phyloP scores from a whole-genome alignment of 2,329 filamentous ascomycete species.

The Akanthomyces muscarius region DNA sequence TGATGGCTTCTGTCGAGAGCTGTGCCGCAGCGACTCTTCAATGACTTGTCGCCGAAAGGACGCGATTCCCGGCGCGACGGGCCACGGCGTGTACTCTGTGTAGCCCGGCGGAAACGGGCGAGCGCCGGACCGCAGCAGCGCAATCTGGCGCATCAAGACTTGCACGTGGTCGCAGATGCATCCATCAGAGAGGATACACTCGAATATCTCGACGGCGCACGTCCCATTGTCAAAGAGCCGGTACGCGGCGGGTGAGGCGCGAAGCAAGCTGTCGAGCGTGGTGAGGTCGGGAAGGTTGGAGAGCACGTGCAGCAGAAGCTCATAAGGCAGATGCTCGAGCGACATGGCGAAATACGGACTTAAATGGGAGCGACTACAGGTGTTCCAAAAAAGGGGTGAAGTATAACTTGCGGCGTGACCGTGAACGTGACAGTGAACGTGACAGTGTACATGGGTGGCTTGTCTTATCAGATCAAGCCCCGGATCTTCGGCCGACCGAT shows the following conservation, averaged over 20 bases:
- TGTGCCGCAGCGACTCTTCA: slow-evolving; percentile 9
- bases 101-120: slow-evolving; percentile 11
- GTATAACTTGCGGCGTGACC: neutral
- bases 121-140: slow-evolving; percentile 2
- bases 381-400: neutral
- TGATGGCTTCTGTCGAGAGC: slow-evolving; percentile 1
- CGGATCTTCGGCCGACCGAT: slow-evolving; percentile 4
- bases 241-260: slow-evolving; percentile 7
- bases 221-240: neutral
- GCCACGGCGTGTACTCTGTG: slow-evolving; percentile 11
- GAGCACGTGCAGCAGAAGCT: slow-evolving; percentile 9
- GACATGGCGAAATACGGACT: neutral
- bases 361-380: neutral
- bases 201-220: slow-evolving; percentile 1
- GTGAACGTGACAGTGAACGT: neutral
- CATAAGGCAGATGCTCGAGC: slow-evolving; percentile 6
- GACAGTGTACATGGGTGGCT: neutral
- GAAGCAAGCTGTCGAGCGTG: neutral
- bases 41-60: slow-evolving; percentile 9
- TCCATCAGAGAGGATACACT: neutral
- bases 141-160: slow-evolving; percentile 8
- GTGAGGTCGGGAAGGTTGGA: slow-evolving; percentile 4
- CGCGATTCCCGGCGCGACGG: slow-evolving; percentile 1
- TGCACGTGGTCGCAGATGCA: slow-evolving; percentile 8
- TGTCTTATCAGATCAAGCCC: slow-evolving; percentile 6